Conservation (phyloP, 2,329 filamentous ascomycete species). For the Fusarium napiforme region DNA sequence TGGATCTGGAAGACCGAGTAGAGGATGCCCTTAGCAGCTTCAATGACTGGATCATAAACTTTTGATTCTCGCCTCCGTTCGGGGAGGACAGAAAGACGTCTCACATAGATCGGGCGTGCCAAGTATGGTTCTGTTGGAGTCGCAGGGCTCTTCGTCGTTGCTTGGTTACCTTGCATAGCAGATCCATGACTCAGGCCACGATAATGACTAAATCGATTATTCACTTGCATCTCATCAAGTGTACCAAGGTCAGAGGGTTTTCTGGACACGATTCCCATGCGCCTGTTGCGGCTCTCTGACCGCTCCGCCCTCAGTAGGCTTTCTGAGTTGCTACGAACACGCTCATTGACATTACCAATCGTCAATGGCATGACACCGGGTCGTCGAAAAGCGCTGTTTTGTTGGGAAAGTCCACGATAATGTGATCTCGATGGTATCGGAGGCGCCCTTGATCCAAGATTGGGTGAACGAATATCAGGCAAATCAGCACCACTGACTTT, state of each 20-base stretch:
- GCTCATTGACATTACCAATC: conserved; percentile 76
- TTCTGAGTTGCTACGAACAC: conserved; percentile 73
- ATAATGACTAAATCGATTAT: conserved; percentile 74
- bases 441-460: conserved; percentile 69
- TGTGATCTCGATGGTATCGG: conserved; percentile 83
- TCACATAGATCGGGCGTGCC: conserved; percentile 71
- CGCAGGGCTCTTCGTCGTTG: conserved; percentile 62
- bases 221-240: conserved; percentile 70
- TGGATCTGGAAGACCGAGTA: conserved; percentile 76
- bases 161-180: conserved; percentile 68
- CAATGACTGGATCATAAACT: conserved; percentile 69
- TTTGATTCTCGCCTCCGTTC: conserved; percentile 72
- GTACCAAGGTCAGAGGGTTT: conserved; percentile 70
- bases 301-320: conserved; percentile 65
- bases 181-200: conserved; percentile 75
- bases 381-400: conserved; percentile 71
- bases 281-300: conserved; percentile 65
- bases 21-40: conserved; percentile 73
- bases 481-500: conserved; percentile 80
- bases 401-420: conserved; percentile 78
- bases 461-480: conserved; percentile 74
- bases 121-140: conserved; percentile 68
- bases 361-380: conserved; percentile 78
- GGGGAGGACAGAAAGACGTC: conserved; percentile 71
- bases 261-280: conserved; percentile 72